Evolutionary conservation across 371 early-diverging fungal species (phyloP).

Genomic region (Polyrhizophydium stewartii): DNA sequence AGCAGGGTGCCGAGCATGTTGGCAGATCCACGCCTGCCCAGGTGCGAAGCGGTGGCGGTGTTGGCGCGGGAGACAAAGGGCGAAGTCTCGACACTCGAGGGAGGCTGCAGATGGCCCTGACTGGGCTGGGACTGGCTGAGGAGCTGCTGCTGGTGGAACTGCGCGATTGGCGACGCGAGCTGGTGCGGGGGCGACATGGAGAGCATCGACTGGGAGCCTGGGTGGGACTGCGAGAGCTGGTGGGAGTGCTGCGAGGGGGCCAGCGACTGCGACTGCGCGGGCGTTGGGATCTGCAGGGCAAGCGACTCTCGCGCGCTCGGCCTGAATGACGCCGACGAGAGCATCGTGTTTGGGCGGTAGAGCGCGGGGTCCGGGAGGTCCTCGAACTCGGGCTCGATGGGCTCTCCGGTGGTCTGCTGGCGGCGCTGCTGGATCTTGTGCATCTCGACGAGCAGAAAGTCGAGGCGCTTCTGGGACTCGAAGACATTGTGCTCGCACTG

Average conservation of each 20-base stretch:
- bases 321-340: too few relatives aligned
- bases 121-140: too few relatives aligned
- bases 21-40: not conserved
- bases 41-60: not conserved
- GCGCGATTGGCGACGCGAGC: not conserved
- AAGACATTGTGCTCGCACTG: conserved; percentile 74
- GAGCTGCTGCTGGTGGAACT: not conserved
- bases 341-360: not conserved
- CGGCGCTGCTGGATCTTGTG: conserved; percentile 43
- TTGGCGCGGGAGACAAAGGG: too few relatives aligned
- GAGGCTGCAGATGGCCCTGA: too few relatives aligned
- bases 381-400: conserved; percentile 3
- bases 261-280: not conserved
- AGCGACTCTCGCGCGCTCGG: too few relatives aligned
- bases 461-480: conserved; percentile 77
- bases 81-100: too few relatives aligned
- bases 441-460: conserved; percentile 71
- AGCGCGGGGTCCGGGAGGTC: not conserved
- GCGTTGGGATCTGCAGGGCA: not conserved
- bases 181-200: too few relatives aligned
- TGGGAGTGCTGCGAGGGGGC: not conserved
- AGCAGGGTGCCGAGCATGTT: not conserved
- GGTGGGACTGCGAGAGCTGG: not conserved
- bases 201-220: not conserved
- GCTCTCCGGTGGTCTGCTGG: not conserved